phyloP scores from a whole-genome alignment of 2,329 filamentous ascomycete genomes.

The Penicillium expansum region DNA sequence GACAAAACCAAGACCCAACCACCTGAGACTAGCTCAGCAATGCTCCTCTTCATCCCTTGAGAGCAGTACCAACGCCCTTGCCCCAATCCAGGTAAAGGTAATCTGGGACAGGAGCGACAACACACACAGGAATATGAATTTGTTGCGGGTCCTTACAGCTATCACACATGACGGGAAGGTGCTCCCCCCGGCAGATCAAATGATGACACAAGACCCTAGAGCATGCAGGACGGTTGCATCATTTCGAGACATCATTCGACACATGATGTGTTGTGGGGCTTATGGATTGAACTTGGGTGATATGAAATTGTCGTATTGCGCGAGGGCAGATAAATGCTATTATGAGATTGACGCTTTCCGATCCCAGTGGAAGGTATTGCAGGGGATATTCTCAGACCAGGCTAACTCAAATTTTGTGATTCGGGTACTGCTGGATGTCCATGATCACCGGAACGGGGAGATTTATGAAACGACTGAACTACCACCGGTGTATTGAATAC shows the following conservation, averaged over 20 bases:
- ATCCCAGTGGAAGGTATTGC: background rate
- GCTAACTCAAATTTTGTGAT: background rate
- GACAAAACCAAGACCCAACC: background rate
- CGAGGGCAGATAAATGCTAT: background rate
- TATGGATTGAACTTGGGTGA: background rate
- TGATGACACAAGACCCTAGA: background rate
- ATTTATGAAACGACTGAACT: slow-evolving; percentile 1
- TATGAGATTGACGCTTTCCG: background rate
- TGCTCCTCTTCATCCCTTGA: background rate
- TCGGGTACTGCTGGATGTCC: background rate
- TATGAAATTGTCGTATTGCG: background rate
- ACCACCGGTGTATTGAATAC: background rate
- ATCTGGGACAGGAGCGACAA: background rate
- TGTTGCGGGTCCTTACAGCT: background rate
- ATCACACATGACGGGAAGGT: background rate
- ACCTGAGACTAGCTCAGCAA: background rate
- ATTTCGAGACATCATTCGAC: background rate
- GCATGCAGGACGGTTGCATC: background rate
- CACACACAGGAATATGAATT: background rate
- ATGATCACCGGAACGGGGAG: background rate
- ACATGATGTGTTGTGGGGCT: background rate
- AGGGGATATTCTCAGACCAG: background rate
- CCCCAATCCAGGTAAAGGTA: background rate
- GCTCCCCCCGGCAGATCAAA: background rate
- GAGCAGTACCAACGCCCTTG: fast-evolving